Evolutionary conservation across 2,329 filamentous ascomycete species (phyloP).

Genomic region (Tolypocladium guangdongense): DNA sequence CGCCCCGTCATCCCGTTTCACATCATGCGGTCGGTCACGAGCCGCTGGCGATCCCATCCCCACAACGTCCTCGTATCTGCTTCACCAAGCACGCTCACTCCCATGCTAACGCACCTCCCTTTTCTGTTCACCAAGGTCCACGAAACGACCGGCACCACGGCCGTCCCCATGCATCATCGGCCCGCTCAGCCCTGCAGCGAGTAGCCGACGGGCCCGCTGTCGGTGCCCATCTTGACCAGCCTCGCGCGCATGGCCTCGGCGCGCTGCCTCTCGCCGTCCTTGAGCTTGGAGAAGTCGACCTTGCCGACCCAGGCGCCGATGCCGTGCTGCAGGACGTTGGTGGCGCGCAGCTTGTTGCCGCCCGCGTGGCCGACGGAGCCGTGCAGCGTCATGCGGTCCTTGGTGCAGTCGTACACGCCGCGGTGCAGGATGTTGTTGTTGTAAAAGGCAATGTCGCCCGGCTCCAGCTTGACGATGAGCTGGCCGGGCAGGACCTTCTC

Average conservation of each 20-base stretch:
- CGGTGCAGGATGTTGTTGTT: constrained; percentile 81
- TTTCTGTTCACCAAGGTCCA: background rate
- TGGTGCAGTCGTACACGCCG: constrained; percentile 48
- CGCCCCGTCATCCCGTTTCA: background rate
- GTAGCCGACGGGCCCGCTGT: constrained; percentile 52
- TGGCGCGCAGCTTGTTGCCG: constrained; percentile 45
- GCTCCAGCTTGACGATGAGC: constrained; percentile 51
- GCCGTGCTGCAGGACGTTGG: constrained; percentile 68
- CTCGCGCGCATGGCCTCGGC: constrained; percentile 55
- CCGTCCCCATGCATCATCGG: background rate
- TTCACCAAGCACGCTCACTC: background rate
- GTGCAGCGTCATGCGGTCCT: constrained; percentile 60
- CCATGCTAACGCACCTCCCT: background rate
- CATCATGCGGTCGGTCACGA: background rate
- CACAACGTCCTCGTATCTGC: background rate
- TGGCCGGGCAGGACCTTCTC: constrained; percentile 51
- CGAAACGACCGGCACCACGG: background rate
- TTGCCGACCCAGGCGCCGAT: constrained; percentile 54
- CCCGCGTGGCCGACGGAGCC: constrained; percentile 55
- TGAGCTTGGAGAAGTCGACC: constrained; percentile 42
- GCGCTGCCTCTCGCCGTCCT: constrained; percentile 29
- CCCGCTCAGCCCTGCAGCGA: constrained; percentile 40
- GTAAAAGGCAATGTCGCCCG: constrained; percentile 79
- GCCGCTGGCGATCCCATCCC: background rate
- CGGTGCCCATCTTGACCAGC: constrained; percentile 50